A percentile compares a stretch with the other conserved stretches of the same genome.
These are phyloP conservation scores for Cenococcum geophilum DNA, from an alignment of 495 filamentous ascomycete species.

Conservation along the genomic window DNA sequence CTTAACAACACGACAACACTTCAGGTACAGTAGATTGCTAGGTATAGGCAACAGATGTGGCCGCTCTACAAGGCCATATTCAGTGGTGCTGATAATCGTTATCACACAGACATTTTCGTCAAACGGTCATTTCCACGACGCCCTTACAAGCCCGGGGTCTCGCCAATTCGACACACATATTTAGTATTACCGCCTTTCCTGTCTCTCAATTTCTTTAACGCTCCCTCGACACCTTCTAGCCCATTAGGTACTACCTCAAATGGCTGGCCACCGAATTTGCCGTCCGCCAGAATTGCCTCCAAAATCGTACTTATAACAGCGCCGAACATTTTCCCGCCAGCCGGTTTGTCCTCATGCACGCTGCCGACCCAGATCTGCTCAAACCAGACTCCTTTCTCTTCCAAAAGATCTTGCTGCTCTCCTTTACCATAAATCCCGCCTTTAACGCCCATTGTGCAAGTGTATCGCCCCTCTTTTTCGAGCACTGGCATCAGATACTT, in stretches of 20 bases:
- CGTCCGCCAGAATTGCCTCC: background rate
- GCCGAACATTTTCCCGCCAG: constrained; percentile 1
- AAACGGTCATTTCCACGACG: too few species aligned
- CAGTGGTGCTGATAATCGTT: too few species aligned
- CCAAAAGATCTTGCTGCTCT: background rate
- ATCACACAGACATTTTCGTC: too few species aligned
- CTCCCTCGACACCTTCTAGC: background rate
- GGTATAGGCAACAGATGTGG: too few species aligned
- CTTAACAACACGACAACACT: too few species aligned
- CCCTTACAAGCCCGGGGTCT: background rate
- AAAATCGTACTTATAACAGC: background rate
- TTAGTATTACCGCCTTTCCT: background rate
- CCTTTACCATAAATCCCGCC: background rate
- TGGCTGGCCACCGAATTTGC: background rate
- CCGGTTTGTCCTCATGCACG: background rate
- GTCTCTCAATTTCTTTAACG: background rate
- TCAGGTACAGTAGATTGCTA: too few species aligned
- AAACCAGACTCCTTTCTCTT: background rate
- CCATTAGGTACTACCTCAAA: background rate
- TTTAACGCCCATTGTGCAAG: background rate
- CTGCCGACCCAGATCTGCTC: constrained; percentile 1
- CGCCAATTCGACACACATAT: background rate
- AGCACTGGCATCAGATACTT: background rate
- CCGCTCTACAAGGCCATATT: too few species aligned
- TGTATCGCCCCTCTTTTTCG: background rate